Conservation (phyloP, 352 stramenopile genomes). For the Thalassiosira livingstoniorum region DNA sequence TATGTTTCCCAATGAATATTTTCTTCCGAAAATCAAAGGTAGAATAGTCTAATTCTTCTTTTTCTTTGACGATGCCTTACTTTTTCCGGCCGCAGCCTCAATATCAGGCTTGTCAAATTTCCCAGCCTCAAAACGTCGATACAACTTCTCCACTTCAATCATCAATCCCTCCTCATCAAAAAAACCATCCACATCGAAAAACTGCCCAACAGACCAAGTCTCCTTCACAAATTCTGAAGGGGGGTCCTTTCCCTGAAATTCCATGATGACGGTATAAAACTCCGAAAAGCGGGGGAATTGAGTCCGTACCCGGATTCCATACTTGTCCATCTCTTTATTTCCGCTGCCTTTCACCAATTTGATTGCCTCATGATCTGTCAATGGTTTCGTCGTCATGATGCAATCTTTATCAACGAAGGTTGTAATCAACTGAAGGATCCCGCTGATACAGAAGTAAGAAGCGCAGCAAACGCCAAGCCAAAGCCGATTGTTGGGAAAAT, state of each 20-base stretch:
- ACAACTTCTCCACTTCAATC: slow-evolving; percentile 77
- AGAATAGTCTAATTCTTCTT: too few species aligned
- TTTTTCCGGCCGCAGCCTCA: slow-evolving; percentile 1
- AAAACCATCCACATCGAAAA: slow-evolving; percentile 87
- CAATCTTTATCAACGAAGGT: slow-evolving; percentile 88
- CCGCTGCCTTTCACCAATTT: slow-evolving; percentile 50
- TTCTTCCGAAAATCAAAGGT: too few species aligned
- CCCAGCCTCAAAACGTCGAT: slow-evolving; percentile 70
- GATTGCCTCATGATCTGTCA: slow-evolving; percentile 46
- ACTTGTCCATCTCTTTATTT: slow-evolving; percentile 65
- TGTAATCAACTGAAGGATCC: slow-evolving; percentile 87
- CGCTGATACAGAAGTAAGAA: slow-evolving; percentile 93
- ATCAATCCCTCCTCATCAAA: slow-evolving; percentile 85
- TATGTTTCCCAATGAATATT: too few species aligned
- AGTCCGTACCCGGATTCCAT: slow-evolving; percentile 82
- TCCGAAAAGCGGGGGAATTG: slow-evolving; percentile 85
- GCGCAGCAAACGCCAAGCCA: slow-evolving; percentile 87
- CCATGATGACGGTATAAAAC: slow-evolving; percentile 85
- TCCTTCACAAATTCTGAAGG: slow-evolving; percentile 74
- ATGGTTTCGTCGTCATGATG: slow-evolving; percentile 82
- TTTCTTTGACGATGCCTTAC: slow-evolving; percentile 35
- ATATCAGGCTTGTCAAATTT: slow-evolving; percentile 68
- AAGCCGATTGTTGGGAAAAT: slow-evolving; percentile 87
- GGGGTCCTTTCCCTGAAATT: slow-evolving; percentile 73
- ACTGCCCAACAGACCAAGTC: slow-evolving; percentile 85